Evolutionary conservation across 805 yeast species (phyloP), one percentile per base, ranked within the genome.

Genomic region (Cyberlindnera subsufficiens): DNA sequence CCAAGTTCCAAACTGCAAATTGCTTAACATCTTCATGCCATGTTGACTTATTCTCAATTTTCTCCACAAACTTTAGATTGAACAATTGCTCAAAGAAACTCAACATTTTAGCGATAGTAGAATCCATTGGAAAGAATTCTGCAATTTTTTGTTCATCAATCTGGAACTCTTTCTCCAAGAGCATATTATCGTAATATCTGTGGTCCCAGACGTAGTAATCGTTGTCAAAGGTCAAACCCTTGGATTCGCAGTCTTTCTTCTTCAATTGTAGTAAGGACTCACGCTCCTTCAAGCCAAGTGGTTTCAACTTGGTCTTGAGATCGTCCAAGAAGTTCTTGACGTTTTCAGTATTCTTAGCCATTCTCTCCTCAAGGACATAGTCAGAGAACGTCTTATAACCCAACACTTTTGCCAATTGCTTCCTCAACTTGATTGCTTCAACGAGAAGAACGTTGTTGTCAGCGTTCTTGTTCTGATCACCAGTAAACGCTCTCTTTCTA

Each of bases 11-110:
- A 41, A 84, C 88, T 3, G 85, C 78, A 56, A 78, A 78, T 55
- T 79, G 83, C 48, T 77, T 78, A 15, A 85, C 93, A 58, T 86
- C 95, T 42, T 72, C 75, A 56, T 87, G 90, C 96, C 96, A 87
- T 14, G 75, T 72, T 13, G 75, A 65, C 37, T 61, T 66, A 15
- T 68, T 53, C 7, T 65, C 13, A 5, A 46, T 37, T 17, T 60
- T 68, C 54, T 76, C 78, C 38, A 73, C 72, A 59, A 87, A 85
- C 58, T 81, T 78, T 45, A 87, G 70, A 46, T 77, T 78, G 63
- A 87, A 81, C 39, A 87, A 69, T 2, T 67, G 69, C 60, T 83
- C 91, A 59, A 82, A 87, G 49, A 86, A 75, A 8, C 68, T 66
- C 43, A 87, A 67, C 93, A 87, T 86, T 45, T 80, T 78, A 20